Base-by-base conservation (phyloP, 2,329 filamentous ascomycete genomes). In the Scedosporium minutisporum region DNA sequence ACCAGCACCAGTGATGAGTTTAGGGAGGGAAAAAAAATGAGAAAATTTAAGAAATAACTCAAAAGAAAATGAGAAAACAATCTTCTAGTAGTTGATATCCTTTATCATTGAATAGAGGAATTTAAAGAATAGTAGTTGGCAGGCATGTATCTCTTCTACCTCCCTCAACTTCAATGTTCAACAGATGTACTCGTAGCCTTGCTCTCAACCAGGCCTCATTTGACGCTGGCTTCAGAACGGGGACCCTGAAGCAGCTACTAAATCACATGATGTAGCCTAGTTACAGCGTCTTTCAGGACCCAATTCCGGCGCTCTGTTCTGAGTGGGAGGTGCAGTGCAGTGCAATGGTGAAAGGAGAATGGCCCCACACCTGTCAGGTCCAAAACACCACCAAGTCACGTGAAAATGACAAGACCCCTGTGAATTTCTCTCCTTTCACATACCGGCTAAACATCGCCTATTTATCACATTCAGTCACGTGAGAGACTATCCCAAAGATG, bases 381-480 rank as follows among this genome's bases (percentile, higher is more conserved):
- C 44, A 46, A 21, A 46, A 21, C 42, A 46, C 16, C 44, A 46
- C 16, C 14, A n/a, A 46, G 10, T n/a, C 44, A 46, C 16, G 16
- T 21, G 16, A 21, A 46, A 14, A 9, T 21, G 3, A 46, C 18
- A 46, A 46, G 18, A 6, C 44, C 44, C 44, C 44, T 46, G 44
- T 46, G 44, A 46, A 46, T n/a, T n/a, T 46, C 44, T 46, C 14
- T 46, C 7, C 18, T 46, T 46, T 14, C 6, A 6, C 44, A n/a
- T 46, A 4, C 42, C 60, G 60, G 60, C 9, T 61, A 61, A 61
- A 57, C n/a, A 9, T 55, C 46, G 60, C 60, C 25, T 61, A 42
- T 18, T 38, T 14, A 33, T 4, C 23, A n/a, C 16, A 27, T 41
- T 14, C 2, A 38, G n/a, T 61, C 60, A 61, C 60, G 60, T 61